Evolutionary conservation across 768 basidiomycete species (phyloP).

Genomic region (Termitomyces sp.): DNA sequence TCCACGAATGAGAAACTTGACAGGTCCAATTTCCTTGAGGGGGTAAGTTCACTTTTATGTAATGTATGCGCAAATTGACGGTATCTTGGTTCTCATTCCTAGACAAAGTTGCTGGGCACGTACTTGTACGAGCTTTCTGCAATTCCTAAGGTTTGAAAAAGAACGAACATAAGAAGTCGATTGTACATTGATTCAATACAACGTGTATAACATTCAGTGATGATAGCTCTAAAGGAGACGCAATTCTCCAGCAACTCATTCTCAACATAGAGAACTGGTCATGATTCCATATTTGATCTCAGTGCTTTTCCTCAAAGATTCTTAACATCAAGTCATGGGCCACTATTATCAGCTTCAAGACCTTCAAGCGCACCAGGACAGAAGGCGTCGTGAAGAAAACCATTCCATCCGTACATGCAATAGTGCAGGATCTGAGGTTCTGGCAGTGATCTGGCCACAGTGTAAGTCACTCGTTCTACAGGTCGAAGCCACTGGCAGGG

Average conservation of each 20-base stretch:
- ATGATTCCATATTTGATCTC: background rate
- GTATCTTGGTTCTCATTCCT: background rate
- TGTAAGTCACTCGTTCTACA: background rate
- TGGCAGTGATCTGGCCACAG: background rate
- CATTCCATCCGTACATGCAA: background rate
- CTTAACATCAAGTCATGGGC: background rate
- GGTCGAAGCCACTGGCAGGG: background rate
- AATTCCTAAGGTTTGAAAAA: constrained; percentile 1
- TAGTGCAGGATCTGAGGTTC: background rate
- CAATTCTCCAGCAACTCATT: background rate
- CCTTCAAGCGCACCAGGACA: background rate
- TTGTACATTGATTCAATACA: background rate
- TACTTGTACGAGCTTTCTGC: constrained; percentile 74
- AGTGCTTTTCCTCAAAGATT: background rate
- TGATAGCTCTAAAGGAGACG: background rate
- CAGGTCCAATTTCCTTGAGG: constrained; percentile 81
- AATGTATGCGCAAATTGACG: background rate
- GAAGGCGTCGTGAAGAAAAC: background rate
- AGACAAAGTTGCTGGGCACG: constrained; percentile 74
- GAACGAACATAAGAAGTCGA: background rate
- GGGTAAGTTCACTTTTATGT: constrained; percentile 39
- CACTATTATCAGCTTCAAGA: background rate
- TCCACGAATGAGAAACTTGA: constrained; percentile 97
- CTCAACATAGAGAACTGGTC: background rate
- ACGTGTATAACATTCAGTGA: background rate